Evolutionary conservation across 257 asterid genomes (phyloP).

Genomic region (Solanum infundibuliforme): DNA sequence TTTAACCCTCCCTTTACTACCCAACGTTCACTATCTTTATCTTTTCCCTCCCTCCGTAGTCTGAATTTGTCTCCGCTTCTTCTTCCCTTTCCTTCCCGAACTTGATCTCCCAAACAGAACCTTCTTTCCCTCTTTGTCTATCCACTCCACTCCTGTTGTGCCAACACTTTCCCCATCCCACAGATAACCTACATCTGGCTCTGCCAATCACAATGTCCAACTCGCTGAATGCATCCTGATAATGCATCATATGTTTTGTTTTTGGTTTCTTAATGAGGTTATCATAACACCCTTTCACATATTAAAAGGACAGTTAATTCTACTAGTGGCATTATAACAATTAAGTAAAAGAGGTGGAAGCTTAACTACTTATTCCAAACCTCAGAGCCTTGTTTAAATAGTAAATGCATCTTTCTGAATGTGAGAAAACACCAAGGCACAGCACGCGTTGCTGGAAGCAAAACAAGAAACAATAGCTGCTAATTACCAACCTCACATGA

Average conservation of each 20-base stretch:
- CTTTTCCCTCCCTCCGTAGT: neutral
- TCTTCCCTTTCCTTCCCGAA: neutral
- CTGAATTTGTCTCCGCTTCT: neutral
- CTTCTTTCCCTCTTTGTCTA: neutral
- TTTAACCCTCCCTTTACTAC: neutral
- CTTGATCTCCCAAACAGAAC: neutral
- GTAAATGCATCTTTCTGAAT: neutral
- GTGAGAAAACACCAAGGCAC: neutral
- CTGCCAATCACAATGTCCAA: neutral
- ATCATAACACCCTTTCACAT: neutral
- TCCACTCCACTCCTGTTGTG: neutral
- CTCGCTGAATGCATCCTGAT: neutral
- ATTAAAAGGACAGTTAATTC: neutral
- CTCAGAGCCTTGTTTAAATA: neutral
- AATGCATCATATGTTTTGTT: neutral
- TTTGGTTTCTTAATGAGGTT: neutral
- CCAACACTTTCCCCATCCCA: neutral
- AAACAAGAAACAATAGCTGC: slow-evolving; percentile 11
- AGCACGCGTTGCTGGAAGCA: neutral
- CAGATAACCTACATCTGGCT: neutral
- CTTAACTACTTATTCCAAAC: neutral
- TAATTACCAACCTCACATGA: slow-evolving; percentile 46
- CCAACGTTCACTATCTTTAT: neutral
- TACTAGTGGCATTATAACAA: neutral
- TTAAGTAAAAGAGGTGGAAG: neutral